These are phyloP conservation scores for Leavenworthia alabamica DNA, from an alignment of 345 rosid species.

Conservation along the genomic window DNA sequence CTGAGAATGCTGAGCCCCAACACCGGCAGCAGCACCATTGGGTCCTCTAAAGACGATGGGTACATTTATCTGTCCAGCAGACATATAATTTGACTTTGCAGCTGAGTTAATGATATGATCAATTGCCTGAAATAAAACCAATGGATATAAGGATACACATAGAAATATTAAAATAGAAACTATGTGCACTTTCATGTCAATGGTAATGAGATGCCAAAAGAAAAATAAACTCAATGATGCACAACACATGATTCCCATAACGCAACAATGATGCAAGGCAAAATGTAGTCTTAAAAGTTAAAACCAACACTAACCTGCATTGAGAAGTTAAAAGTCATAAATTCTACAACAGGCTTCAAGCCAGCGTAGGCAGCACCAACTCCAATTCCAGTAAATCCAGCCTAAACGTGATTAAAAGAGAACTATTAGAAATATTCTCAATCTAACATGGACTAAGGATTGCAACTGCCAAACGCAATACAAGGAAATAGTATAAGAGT, in stretches of 20 bases:
- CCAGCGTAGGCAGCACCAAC: slow-evolving; percentile 96
- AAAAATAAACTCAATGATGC: not conserved
- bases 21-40: slow-evolving; percentile 98
- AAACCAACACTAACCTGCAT: slow-evolving; percentile 68
- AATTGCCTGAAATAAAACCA: slow-evolving; percentile 53
- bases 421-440: not conserved
- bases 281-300: not conserved
- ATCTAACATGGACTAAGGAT: not conserved
- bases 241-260: not conserved
- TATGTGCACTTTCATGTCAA: not conserved
- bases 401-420: slow-evolving; percentile 39
- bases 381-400: slow-evolving; percentile 96
- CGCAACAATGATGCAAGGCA: not conserved
- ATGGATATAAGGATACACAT: not conserved
- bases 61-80: slow-evolving; percentile 73
- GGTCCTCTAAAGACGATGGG: slow-evolving; percentile 95
- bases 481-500: not conserved
- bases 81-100: slow-evolving; percentile 82
- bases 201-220: not conserved
- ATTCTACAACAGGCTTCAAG: slow-evolving; percentile 76
- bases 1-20: slow-evolving; percentile 97
- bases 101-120: slow-evolving; percentile 91
- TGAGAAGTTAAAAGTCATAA: slow-evolving; percentile 92
- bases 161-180: not conserved
- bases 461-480: not conserved